Evolutionary conservation across 192 early-diverging fungal genomes (phyloP).

Genomic region (Glomus cerebriforme): DNA sequence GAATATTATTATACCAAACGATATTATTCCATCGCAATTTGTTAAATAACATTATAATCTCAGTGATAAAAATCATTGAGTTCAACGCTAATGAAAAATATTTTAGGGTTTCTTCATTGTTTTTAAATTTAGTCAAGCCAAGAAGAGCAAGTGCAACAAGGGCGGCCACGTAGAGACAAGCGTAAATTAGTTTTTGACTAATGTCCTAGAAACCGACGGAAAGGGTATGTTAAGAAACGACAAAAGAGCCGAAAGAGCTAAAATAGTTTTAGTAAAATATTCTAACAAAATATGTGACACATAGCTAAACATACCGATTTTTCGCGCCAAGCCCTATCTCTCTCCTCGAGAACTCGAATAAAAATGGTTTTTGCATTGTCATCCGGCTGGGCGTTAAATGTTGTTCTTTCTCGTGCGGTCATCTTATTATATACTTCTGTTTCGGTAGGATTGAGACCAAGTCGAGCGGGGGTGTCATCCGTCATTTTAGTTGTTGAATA

Average conservation of each 20-base stretch:
- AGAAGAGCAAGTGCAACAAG: background rate
- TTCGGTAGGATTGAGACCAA: background rate
- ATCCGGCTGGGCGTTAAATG: slow-evolving; percentile 4
- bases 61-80: background rate
- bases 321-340: slow-evolving; percentile 1
- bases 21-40: slow-evolving; percentile 7
- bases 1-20: background rate
- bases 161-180: background rate
- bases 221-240: slow-evolving; percentile 10
- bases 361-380: background rate
- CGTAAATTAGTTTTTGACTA: background rate
- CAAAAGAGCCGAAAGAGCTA: slow-evolving; percentile 1
- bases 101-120: background rate
- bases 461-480: background rate
- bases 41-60: background rate
- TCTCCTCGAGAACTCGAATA: background rate
- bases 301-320: slow-evolving; percentile 31
- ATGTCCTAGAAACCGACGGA: slow-evolving; percentile 1
- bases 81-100: background rate
- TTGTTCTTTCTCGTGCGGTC: background rate
- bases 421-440: slow-evolving; percentile 9
- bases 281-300: slow-evolving; percentile 11
- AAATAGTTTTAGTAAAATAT: slow-evolving; percentile 30
- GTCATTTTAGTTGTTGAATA: slow-evolving; percentile 15
- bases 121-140: background rate